Percentiles rank a stretch among this genome's conserved stretches.
Conservation (phyloP, 2,329 filamentous ascomycete genomes). For the Cladophialophora carrionii region DNA sequence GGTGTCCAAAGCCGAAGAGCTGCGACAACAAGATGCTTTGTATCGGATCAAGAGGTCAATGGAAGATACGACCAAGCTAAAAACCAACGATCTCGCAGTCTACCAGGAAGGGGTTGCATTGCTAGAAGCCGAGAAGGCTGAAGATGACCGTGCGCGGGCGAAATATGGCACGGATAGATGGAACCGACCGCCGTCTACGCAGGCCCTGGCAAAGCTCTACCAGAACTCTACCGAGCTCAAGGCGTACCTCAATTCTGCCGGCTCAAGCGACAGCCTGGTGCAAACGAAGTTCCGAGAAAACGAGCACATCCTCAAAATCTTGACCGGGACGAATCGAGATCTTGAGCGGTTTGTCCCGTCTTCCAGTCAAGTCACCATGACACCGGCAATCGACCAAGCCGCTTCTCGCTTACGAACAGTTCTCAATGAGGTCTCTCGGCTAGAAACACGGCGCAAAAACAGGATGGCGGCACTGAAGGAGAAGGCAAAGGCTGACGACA, state of each 20-base stretch:
- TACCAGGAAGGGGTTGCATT: conserved; percentile 84
- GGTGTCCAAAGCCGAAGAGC: conserved; percentile 88
- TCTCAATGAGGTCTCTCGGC: conserved; percentile 80
- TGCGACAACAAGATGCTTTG: conserved; percentile 85
- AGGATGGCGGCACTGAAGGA: conserved; percentile 78
- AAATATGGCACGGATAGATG: conserved; percentile 89
- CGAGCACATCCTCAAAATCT: conserved; percentile 72
- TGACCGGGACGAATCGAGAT: conserved; percentile 77
- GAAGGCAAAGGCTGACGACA: conserved; percentile 83
- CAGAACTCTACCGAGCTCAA: conserved; percentile 76
- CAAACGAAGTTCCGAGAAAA: conserved; percentile 77
- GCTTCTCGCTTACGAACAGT: conserved; percentile 75
- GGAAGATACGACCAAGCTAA: conserved; percentile 87
- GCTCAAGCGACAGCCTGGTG: conserved; percentile 69
- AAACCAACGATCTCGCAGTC: conserved; percentile 72
- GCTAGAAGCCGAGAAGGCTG: conserved; percentile 76
- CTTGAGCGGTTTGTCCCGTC: conserved; percentile 89
- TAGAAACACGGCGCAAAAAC: conserved; percentile 78
- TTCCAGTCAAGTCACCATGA: conserved; percentile 76
- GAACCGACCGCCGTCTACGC: conserved; percentile 69
- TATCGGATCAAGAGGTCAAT: conserved; percentile 77
- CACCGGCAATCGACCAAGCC: conserved; percentile 77
- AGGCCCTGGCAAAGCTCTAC: conserved; percentile 74
- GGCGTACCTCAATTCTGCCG: conserved; percentile 77
- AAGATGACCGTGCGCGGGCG: conserved; percentile 73